Evolutionary conservation across 805 yeast species (phyloP).

Genomic region (Jamesozyma piceae): DNA sequence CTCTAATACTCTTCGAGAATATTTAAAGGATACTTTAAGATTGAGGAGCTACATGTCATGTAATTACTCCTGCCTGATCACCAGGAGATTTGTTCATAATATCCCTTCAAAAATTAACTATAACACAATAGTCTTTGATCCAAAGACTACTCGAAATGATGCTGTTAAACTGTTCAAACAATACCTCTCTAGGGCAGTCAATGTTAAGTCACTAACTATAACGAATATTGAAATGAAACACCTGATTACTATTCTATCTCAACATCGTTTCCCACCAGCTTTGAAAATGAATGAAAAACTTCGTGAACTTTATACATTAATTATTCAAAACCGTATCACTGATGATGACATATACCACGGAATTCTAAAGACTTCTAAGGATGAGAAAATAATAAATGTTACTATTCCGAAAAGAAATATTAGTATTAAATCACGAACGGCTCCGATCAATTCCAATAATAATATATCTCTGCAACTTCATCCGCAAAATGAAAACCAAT

Average conservation of each 20-base stretch:
- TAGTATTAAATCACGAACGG: background rate
- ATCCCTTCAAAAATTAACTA: background rate
- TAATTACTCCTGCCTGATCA: background rate
- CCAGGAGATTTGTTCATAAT: background rate
- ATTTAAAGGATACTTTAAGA: background rate
- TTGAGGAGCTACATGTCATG: background rate
- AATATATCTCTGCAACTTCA: background rate
- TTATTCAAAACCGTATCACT: background rate
- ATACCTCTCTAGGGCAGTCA: background rate
- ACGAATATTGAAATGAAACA: background rate
- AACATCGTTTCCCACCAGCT: background rate
- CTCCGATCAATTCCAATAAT: background rate
- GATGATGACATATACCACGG: conserved; percentile 2
- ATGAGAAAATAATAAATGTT: background rate
- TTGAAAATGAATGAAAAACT: background rate
- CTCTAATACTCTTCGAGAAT: background rate
- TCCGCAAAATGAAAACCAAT: conserved; percentile 1
- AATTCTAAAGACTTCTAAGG: background rate
- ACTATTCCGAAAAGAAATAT: conserved; percentile 1
- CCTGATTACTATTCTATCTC: background rate
- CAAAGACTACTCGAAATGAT: background rate
- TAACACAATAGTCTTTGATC: background rate
- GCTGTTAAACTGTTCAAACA: background rate
- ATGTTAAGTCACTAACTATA: background rate
- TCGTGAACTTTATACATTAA: conserved; percentile 2